phyloP scores from a whole-genome alignment of 306 rosid species.

The Carpinus fangiana region DNA sequence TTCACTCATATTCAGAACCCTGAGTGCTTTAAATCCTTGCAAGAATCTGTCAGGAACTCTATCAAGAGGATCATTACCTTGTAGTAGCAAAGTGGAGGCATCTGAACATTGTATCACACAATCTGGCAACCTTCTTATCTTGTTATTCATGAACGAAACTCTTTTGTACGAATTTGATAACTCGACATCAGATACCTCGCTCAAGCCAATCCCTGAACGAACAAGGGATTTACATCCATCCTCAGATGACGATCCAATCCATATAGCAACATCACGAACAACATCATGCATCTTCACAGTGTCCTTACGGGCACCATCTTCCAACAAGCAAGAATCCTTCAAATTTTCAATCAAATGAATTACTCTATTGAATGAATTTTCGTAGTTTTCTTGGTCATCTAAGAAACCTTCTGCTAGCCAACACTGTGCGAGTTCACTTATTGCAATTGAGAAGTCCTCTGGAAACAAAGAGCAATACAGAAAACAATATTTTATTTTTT shows the following conservation, averaged over 20 bases:
- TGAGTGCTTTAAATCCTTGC: conserved; percentile 12
- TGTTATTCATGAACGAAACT: conserved; percentile 20
- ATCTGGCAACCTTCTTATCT: conserved; percentile 6
- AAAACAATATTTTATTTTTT: neutral
- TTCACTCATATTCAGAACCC: conserved; percentile 9
- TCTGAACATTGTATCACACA: conserved; percentile 2
- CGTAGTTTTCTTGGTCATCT: neutral
- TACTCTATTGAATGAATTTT: neutral
- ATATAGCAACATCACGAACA: conserved; percentile 13
- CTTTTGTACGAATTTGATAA: conserved; percentile 7
- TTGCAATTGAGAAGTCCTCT: conserved; percentile 5
- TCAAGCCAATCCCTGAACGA: conserved; percentile 15
- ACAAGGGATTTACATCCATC: conserved; percentile 5
- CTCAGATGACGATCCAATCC: neutral
- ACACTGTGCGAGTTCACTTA: conserved; percentile 1
- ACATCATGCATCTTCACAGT: neutral
- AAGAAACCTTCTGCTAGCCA: conserved; percentile 23
- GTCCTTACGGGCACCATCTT: neutral
- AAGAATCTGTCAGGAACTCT: conserved; percentile 11
- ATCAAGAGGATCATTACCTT: conserved; percentile 7
- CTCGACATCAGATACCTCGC: conserved; percentile 1
- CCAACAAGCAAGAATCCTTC: neutral
- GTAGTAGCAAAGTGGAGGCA: conserved; percentile 19
- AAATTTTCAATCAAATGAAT: neutral
- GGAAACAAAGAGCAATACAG: conserved; percentile 21